Conservation (phyloP, 2,329 filamentous ascomycete genomes). For the Xylaria sp. region DNA sequence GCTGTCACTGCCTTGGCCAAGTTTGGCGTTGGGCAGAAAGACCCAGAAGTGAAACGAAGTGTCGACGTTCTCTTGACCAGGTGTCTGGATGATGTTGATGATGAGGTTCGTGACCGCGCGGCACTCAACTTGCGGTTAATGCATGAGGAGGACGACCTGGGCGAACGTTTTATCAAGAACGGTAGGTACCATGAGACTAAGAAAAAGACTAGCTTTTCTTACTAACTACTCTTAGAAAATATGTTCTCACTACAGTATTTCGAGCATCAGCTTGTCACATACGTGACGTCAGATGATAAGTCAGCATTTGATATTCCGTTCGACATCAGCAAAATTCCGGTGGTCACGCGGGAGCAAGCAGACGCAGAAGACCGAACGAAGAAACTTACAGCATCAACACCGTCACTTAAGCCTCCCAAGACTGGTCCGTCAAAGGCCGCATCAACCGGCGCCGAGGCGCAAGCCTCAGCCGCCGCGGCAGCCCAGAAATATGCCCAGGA, state of each 20-base stretch:
- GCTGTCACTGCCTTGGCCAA: slow-evolving; percentile 96
- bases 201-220: background rate
- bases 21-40: slow-evolving; percentile 95
- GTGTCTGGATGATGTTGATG: slow-evolving; percentile 95
- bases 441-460: slow-evolving; percentile 72
- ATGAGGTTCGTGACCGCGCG: slow-evolving; percentile 95
- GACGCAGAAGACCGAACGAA: slow-evolving; percentile 95
- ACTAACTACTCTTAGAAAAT: slow-evolving; percentile 66
- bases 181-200: slow-evolving; percentile 56
- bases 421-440: slow-evolving; percentile 76
- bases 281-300: slow-evolving; percentile 91
- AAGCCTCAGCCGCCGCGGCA: slow-evolving; percentile 76
- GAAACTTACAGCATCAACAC: slow-evolving; percentile 92
- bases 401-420: slow-evolving; percentile 92
- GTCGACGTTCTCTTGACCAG: slow-evolving; percentile 90
- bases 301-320: slow-evolving; percentile 84
- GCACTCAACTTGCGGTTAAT: slow-evolving; percentile 91
- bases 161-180: slow-evolving; percentile 89
- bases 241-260: slow-evolving; percentile 96
- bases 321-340: slow-evolving; percentile 87
- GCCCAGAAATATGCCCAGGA: slow-evolving; percentile 90
- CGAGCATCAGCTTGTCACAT: slow-evolving; percentile 96
- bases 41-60: slow-evolving; percentile 94
- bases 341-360: slow-evolving; percentile 94
- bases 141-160: slow-evolving; percentile 87